Base-by-base conservation (phyloP, 176 grass and related monocot genomes). In the Bonia amplexicaulis region DNA sequence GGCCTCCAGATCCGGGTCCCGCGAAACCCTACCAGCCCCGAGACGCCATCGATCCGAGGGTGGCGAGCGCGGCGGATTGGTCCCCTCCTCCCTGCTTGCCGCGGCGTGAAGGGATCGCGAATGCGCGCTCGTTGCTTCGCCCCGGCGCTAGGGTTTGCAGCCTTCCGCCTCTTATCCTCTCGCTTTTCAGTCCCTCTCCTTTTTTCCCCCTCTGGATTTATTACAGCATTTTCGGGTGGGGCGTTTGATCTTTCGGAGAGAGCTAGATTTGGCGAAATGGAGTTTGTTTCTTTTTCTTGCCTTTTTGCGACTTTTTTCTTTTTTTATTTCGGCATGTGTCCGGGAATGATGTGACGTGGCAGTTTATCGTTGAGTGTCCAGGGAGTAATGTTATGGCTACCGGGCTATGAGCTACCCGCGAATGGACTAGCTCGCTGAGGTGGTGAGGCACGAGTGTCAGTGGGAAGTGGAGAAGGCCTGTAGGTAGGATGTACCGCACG, bases 61-160 rank as follows among this genome's bases (percentile, higher is more conserved):
- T 69, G 39, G 20, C 8, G 31, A 89, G 19, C 58, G 19, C 22
- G 71, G 49, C 83, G 41, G 88, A 81, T 87, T 82, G 20, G 6
- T 72, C n/a, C 7, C 14, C 71, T 51, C n/a, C n/a, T 5, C n/a
- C n/a, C 58, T 20, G 29, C 6, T 86, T 86, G 91, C 82, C 74
- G 72, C 85, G 45, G 73, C 87, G 84, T 93, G 81, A 93, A 86
- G 89, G 78, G 84, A 92, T 91, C 87, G 78, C 71, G 5, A 80
- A 84, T 68, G 63, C 73, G 59, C 52, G 26, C 41, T 54, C 20
- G 84, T 78, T 92, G 67, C 80, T 86, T 81, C 41, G 71, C 71
- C 53, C 77, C n/a, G 37, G 37, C 58, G 78, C 78, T 81, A 81
- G 78, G 85, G 78, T 57, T 81, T 87, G 77, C 68, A 74, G 85